Percentiles rank a stretch among this genome's conserved stretches.
Evolutionary conservation across 2,329 filamentous ascomycete species (phyloP).

Genomic region (Stenocarpella maydis): DNA sequence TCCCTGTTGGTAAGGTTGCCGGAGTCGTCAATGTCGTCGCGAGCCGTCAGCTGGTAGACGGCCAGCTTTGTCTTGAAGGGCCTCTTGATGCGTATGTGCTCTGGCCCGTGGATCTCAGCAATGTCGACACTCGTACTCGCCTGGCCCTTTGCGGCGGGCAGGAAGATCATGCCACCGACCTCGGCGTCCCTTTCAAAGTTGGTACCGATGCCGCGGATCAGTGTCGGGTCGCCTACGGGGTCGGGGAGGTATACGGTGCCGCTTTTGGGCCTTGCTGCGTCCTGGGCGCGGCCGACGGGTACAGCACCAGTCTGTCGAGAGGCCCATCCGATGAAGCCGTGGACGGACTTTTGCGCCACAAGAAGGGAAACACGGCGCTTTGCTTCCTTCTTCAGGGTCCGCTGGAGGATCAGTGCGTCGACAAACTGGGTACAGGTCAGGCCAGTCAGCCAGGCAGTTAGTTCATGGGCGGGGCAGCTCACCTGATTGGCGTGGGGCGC

Average conservation of each 20-base stretch:
- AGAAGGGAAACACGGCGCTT: conserved; percentile 90
- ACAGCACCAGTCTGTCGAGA: conserved; percentile 88
- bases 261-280: conserved; percentile 79
- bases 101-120: conserved; percentile 77
- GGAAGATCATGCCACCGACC: conserved; percentile 82
- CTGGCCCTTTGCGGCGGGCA: conserved; percentile 82
- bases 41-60: conserved; percentile 82
- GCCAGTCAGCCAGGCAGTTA: background rate
- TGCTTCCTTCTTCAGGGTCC: conserved; percentile 85
- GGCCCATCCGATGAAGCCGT: conserved; percentile 88
- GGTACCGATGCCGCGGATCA: conserved; percentile 81
- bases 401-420: conserved; percentile 92
- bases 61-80: conserved; percentile 81
- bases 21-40: conserved; percentile 73
- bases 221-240: conserved; percentile 81
- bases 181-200: conserved; percentile 82
- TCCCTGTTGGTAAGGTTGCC: conserved; percentile 68
- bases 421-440: conserved; percentile 72
- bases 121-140: conserved; percentile 85
- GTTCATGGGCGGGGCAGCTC: conserved; percentile 40
- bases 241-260: conserved; percentile 91
- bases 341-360: conserved; percentile 94
- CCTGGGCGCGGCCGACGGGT: conserved; percentile 91
- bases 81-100: conserved; percentile 87
- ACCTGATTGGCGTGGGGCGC: conserved; percentile 97